Percentiles rank a stretch among this genome's conserved stretches.
Evolutionary conservation across 2,329 filamentous ascomycete species (phyloP).

Genomic region (Aspergillus clavatus): DNA sequence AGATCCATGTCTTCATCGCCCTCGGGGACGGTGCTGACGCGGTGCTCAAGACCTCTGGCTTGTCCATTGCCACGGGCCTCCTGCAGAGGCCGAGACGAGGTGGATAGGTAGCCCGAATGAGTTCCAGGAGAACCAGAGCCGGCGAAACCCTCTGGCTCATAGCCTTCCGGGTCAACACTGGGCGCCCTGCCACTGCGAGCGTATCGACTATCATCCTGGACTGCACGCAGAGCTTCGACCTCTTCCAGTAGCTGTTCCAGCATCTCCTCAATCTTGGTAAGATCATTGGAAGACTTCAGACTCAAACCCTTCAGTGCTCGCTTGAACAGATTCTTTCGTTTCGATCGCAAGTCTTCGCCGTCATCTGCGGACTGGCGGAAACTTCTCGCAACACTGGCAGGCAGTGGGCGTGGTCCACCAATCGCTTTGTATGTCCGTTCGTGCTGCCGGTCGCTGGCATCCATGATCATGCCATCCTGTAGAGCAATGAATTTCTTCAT

Average conservation of each 20-base stretch:
- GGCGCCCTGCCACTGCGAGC: constrained; percentile 27
- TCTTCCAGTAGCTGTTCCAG: constrained; percentile 87
- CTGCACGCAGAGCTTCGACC: constrained; percentile 73
- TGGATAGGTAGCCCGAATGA: constrained; percentile 70
- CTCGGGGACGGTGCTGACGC: constrained; percentile 86
- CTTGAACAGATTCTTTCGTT: constrained; percentile 91
- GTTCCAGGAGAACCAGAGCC: constrained; percentile 69
- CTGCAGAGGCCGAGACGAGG: constrained; percentile 39
- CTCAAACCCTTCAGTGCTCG: constrained; percentile 88
- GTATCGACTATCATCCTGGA: constrained; percentile 42
- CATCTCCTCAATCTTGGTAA: constrained; percentile 85
- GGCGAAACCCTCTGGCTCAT: constrained; percentile 77
- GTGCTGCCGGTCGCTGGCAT: constrained; percentile 79
- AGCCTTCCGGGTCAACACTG: constrained; percentile 66
- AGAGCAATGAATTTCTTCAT: constrained; percentile 89
- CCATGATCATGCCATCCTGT: constrained; percentile 84
- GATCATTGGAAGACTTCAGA: constrained; percentile 79
- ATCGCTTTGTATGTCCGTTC: constrained; percentile 80
- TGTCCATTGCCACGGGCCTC: constrained; percentile 44
- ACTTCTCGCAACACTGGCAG: constrained; percentile 59
- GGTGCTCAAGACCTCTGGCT: constrained; percentile 61
- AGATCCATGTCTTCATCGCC: constrained; percentile 71
- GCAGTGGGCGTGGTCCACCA: constrained; percentile 79
- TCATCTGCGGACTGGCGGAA: constrained; percentile 49
- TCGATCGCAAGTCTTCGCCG: constrained; percentile 58